A percentile compares a stretch with the other conserved stretches of the same genome.
phyloP scores from a whole-genome alignment of 225 moss, liverwort and hornwort genomes.

The Sphagnum tenellum region DNA sequence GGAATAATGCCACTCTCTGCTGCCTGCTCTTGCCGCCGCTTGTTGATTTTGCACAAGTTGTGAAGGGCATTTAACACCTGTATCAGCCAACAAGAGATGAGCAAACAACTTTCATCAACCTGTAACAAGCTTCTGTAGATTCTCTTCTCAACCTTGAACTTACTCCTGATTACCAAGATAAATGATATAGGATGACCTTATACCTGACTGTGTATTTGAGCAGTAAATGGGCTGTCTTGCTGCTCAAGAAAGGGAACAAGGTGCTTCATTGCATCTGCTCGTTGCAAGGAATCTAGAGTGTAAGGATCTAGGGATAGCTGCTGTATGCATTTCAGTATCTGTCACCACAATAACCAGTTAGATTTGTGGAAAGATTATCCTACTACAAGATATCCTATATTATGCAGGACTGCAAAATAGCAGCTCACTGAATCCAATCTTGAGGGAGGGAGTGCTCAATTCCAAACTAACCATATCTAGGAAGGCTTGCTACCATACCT shows the following conservation, averaged over 20 bases:
- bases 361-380: too few relatives aligned
- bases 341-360: too few relatives aligned
- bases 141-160: too few relatives aligned
- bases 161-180: too few relatives aligned
- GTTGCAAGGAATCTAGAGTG: constrained; percentile 81
- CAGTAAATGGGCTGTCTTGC: constrained; percentile 59
- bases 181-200: too few relatives aligned
- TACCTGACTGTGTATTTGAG: constrained; percentile 85
- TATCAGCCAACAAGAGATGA: background rate
- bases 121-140: too few relatives aligned
- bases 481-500: constrained; percentile 29
- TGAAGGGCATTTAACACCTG: constrained; percentile 85
- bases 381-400: too few relatives aligned
- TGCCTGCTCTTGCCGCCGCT: constrained; percentile 93
- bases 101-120: too few relatives aligned
- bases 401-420: too few relatives aligned
- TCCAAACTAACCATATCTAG: too few relatives aligned
- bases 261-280: constrained; percentile 98
- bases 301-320: constrained; percentile 81
- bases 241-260: constrained; percentile 81
- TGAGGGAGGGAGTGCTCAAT: too few relatives aligned
- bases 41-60: constrained; percentile 96
- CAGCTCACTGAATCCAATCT: too few relatives aligned
- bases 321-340: constrained; percentile 89
- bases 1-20: constrained; percentile 97